Evolutionary conservation across 2,329 filamentous ascomycete species (phyloP), one percentile per base, ranked within the genome.

Genomic region (Cercospora janseana): DNA sequence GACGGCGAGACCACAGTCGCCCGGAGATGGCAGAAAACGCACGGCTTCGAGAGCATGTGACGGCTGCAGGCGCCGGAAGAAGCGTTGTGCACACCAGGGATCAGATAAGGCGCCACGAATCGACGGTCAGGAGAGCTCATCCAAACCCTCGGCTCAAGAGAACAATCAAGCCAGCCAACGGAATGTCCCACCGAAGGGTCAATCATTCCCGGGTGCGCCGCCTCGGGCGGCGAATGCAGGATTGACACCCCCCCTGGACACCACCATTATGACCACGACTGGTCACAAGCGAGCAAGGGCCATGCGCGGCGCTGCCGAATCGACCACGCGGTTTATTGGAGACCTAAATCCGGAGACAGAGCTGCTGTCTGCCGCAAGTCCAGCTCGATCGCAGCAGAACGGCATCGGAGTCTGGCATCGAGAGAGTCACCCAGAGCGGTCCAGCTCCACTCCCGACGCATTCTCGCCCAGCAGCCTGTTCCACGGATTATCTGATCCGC

Each of bases 281-380:
- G 29, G 16, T 6, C 12, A 10, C 16, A 10, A 44, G 10, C 20
- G 29, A 4, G 18, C 6, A 13, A 35, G 8, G 29, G 13, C 21
- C 8, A 18, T 15, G n/a, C 13, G 12, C 18, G 28, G 32, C 12
- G 8, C 18, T 8, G 13, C 18, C 18, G 18, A 32, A 9, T 37
- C 45, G 16, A 13, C 40, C 20, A 18, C 35, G 8, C 40, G 53
- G 7, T 52, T 52, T 23, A 52, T 55, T 44, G 53, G 53, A 27
- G 49, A 52, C 13, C 34, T 52, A 4, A 52, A 55, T 38, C 53
- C 53, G 10, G 49, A 49, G 16, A 41, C 37, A 6, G 53, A 49
- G 15, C 41, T 55, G 12, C 44, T 55, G 7, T 26, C 46, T 13
- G 49, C 49, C 12, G 44, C 53, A 6, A 49, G 34, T 9, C 44